Base-by-base conservation (phyloP, 352 stramenopile species). In the Globisporangium cederbergense region DNA sequence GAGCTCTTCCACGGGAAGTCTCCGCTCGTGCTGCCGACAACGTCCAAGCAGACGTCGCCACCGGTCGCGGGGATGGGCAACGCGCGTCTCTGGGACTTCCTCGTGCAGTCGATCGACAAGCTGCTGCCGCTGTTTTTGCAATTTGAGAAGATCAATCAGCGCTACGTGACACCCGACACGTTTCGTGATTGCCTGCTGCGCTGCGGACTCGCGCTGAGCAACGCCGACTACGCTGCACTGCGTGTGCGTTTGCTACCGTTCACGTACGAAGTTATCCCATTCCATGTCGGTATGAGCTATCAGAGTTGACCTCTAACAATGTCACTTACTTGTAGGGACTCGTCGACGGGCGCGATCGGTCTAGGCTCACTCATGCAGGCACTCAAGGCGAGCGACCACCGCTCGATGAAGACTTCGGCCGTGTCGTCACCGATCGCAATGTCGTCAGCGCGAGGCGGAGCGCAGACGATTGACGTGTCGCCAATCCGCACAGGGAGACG, bases 141-240 rank as follows among this genome's bases (percentile, higher is more conserved):
- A 50, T 88, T 81, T 18, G 70, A 83, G 69, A 66, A 77, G 0
- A 83, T 86, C 14, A 64, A 78, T 14, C 80, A 90, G 63, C 71
- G 72, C 9, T 73, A 66, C 43, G 56, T 93, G 45, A 66, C 76
- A 2, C 70, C 84, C 1, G 84, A 93, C 30, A 81, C 63, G 4
- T 89, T 93, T 40, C 84, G 84, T 0, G 80, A 90, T 46, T 76
- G 81, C 18, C 66, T 93, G 14, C 54, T 81, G 36, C 75, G 78
- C 13, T 88, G 77, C 51, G 82, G 84, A 2, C 74, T 93, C 45
- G 68, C 73, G 3, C 46, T 93, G 32, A 91, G 82, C 62, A 90
- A 86, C 46, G 76, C 80, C 0, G 84, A 93, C 64, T 93, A 79
- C 60, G 83, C 82, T 22, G 81, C 78, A 4, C 53, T 93, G 18